Conservation (phyloP, 352 stramenopile species). For the Pseudoperonospora humuli region DNA sequence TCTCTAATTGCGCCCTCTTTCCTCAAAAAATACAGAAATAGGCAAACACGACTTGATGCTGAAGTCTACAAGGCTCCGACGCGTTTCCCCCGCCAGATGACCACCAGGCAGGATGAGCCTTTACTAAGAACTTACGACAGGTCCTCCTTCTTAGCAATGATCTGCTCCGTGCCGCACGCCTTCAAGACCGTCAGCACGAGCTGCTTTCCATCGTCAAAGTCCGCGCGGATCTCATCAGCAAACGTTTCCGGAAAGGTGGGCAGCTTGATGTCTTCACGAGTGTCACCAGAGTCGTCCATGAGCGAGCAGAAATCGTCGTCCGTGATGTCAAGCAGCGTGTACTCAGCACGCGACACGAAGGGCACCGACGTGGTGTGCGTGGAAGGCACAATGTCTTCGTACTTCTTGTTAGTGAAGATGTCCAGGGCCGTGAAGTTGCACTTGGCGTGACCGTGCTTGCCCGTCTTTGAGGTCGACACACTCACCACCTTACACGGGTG, state of each 20-base stretch:
- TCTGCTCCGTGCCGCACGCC: constrained; percentile 96
- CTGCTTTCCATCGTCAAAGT: constrained; percentile 95
- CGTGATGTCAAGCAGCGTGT: constrained; percentile 97
- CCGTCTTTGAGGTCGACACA: constrained; percentile 99
- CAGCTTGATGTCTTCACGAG: constrained; percentile 97
- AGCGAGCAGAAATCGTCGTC: constrained; percentile 97
- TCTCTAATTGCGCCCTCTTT: constrained; percentile 20
- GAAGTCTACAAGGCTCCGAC: constrained; percentile 22
- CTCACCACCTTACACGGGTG: constrained; percentile 97
- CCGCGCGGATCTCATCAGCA: constrained; percentile 93
- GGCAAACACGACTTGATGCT: constrained; percentile 38
- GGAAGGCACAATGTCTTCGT: constrained; percentile 98
- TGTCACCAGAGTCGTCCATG: constrained; percentile 96
- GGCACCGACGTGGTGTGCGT: constrained; percentile 98
- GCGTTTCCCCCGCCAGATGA: constrained; percentile 13
- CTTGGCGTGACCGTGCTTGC: constrained; percentile 99
- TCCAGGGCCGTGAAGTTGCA: constrained; percentile 98
- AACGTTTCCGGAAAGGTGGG: constrained; percentile 93
- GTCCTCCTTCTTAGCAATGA: constrained; percentile 97
- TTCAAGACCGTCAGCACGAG: constrained; percentile 94
- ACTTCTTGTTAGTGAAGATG: constrained; percentile 99
- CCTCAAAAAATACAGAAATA: constrained; percentile 41
- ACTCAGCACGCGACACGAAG: constrained; percentile 95
- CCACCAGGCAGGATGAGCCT: constrained; percentile 10
- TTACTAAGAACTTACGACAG: constrained; percentile 32